Base-by-base conservation (phyloP, 306 rosid species). In the Corylus americana region DNA sequence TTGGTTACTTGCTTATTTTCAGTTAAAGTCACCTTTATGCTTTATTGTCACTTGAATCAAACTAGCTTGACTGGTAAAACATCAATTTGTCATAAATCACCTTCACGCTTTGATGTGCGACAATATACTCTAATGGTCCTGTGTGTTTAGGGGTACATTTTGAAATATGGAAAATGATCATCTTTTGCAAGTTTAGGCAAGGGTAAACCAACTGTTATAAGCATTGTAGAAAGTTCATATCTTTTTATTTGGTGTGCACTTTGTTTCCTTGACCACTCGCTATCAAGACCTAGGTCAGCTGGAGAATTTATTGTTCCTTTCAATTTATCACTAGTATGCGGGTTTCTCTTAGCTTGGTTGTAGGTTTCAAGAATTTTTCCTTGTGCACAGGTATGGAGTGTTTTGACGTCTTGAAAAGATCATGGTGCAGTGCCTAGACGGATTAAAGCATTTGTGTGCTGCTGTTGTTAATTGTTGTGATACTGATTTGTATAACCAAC, bases 341-440 rank as follows among this genome's bases (percentile, higher is more conserved):
- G 37, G 55, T 42, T 42, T 55, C 61, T 57, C 62, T 45, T 29
- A 51, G 50, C 59, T 25, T 10, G 54, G 48, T 12, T 16, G 17
- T 79, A 31, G 12, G 5, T 42, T 42, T 58, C 74, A 66, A 31
- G 17, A 66, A 51, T 59, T 4, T 66, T 73, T 72, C 48, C 37
- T 77, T 77, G 58, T 76, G 81, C 66, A 66, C 85, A 92, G 97
- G 95, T 90, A 92, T 92, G 95, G 93, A 79, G 90, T 87, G 89
- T 86, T 90, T 88, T 89, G 97, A 82, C 81, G 54, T 79, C 89
- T 70, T 73, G 83, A 80, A 85, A 87, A 87, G 85, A 92, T 82
- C 89, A 92, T 92, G 97, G 85, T 92, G 84, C 92, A 88, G 88
- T 92, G 91, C 92, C 75, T 92, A 87, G 97, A 90, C 81, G 89